phyloP scores from a whole-genome alignment of 176 grass and related monocot species.

The Ensete glaucum region DNA sequence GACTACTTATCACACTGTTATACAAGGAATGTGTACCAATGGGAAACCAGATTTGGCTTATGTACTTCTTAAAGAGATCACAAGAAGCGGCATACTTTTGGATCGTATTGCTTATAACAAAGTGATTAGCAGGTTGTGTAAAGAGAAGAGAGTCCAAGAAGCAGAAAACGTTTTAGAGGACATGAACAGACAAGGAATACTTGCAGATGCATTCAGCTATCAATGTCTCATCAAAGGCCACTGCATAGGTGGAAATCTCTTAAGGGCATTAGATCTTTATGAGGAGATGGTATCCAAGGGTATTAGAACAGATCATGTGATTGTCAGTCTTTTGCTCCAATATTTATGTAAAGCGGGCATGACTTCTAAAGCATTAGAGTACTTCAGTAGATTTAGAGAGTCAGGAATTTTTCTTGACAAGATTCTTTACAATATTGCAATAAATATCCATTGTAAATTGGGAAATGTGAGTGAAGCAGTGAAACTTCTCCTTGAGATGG shows the following conservation, averaged over 20 bases:
- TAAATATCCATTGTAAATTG: slow-evolving; percentile 52
- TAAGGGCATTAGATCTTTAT: slow-evolving; percentile 49
- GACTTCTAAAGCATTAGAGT: slow-evolving; percentile 28
- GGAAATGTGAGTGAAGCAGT: slow-evolving; percentile 48
- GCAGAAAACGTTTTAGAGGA: slow-evolving; percentile 59
- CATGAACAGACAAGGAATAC: slow-evolving; percentile 29
- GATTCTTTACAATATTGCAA: slow-evolving; percentile 60
- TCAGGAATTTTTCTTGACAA: slow-evolving; percentile 41
- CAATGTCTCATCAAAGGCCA: slow-evolving; percentile 48
- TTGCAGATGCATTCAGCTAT: slow-evolving; percentile 46
- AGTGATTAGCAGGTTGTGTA: slow-evolving; percentile 68
- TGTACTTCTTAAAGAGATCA: slow-evolving; percentile 34
- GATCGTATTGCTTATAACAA: slow-evolving; percentile 49
- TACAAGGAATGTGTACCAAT: slow-evolving; percentile 42
- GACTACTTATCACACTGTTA: slow-evolving; percentile 43
- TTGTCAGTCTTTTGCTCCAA: slow-evolving; percentile 48
- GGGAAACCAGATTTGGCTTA: slow-evolving; percentile 39
- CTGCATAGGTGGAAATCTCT: slow-evolving; percentile 33
- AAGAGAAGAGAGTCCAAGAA: slow-evolving; percentile 51
- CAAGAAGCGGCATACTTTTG: slow-evolving; percentile 22
- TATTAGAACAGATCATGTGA: slow-evolving; percentile 38
- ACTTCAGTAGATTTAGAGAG: slow-evolving; percentile 47
- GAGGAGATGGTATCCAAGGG: slow-evolving; percentile 51
- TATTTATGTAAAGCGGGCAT: slow-evolving; percentile 40
- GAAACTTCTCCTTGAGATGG: slow-evolving; percentile 65